phyloP scores from a whole-genome alignment of 1,284 basidiomycete genomes.

The Flammula alnicola region DNA sequence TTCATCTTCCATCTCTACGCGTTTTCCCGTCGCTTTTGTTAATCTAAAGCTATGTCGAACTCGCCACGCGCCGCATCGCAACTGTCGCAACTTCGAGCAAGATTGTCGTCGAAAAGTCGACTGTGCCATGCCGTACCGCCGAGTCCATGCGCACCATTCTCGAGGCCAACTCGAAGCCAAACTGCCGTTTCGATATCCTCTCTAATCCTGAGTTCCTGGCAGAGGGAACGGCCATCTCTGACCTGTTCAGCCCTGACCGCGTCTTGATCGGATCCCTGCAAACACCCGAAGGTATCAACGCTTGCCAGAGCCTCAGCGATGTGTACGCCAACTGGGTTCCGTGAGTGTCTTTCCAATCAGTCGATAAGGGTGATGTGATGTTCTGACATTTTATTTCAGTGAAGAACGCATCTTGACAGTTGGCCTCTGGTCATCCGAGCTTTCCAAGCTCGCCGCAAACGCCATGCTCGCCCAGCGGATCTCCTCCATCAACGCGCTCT shows the following conservation, averaged over 20 bases:
- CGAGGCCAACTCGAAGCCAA: constrained; percentile 94
- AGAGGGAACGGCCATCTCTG: constrained; percentile 94
- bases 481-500: constrained; percentile 97
- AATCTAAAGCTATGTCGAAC: constrained; percentile 84
- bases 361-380: background rate
- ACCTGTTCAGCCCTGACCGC: constrained; percentile 90
- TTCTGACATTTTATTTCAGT: constrained; percentile 38
- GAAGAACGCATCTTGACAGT: constrained; percentile 87
- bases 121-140: constrained; percentile 97
- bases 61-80: constrained; percentile 95
- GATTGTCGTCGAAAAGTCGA: constrained; percentile 99
- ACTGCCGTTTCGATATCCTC: constrained; percentile 94
- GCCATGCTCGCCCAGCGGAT: constrained; percentile 99
- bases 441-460: constrained; percentile 98
- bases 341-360: constrained; percentile 46
- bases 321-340: constrained; percentile 98
- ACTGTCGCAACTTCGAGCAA: constrained; percentile 89
- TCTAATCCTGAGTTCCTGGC: constrained; percentile 99
- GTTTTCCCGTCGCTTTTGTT: constrained; percentile 8
- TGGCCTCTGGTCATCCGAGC: constrained; percentile 98
- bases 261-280: constrained; percentile 97
- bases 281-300: constrained; percentile 82
- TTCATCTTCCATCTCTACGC: constrained; percentile 13
- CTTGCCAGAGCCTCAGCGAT: constrained; percentile 75
- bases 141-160: constrained; percentile 99